Conservation (phyloP, 176 grass and related monocot species). For the Zea mays region DNA sequence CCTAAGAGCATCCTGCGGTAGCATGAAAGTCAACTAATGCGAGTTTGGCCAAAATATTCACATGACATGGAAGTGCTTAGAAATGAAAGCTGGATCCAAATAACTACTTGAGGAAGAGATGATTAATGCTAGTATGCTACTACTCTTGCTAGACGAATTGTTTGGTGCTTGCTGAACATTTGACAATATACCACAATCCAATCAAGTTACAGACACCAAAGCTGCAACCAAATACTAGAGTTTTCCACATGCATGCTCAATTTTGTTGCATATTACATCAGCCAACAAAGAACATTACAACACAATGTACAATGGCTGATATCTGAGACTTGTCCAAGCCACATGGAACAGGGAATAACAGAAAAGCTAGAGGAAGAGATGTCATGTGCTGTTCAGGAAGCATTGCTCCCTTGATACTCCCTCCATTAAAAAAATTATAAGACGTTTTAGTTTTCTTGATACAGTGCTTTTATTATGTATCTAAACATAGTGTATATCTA, state of each 20-base stretch:
- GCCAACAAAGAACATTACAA: not conserved
- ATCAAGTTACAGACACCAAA: constrained; percentile 22
- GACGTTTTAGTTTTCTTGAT: too few relatives aligned
- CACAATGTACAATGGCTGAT: not conserved
- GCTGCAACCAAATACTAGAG: constrained; percentile 21
- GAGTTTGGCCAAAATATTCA: constrained; percentile 15
- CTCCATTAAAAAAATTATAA: too few relatives aligned
- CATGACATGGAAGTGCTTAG: not conserved
- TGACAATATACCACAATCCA: not conserved
- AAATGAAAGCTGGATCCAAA: constrained; percentile 10
- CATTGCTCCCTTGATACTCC: not conserved
- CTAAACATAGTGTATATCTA: too few relatives aligned
- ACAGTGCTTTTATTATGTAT: too few relatives aligned
- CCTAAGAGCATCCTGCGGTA: constrained; percentile 85
- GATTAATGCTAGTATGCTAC: constrained; percentile 22
- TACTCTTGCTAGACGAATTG: not conserved
- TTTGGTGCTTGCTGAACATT: constrained; percentile 29
- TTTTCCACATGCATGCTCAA: constrained; percentile 20
- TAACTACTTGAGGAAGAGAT: not conserved
- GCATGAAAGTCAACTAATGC: constrained; percentile 28
- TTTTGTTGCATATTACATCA: constrained; percentile 1
- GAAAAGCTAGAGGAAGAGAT: not conserved
- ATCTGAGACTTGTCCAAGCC: not conserved
- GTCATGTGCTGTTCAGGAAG: not conserved
- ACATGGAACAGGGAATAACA: not conserved